Evolutionary conservation across 2,329 filamentous ascomycete genomes (phyloP), one percentile per base, ranked within the genome.

Genomic region (Aureobasidium mangrovei): DNA sequence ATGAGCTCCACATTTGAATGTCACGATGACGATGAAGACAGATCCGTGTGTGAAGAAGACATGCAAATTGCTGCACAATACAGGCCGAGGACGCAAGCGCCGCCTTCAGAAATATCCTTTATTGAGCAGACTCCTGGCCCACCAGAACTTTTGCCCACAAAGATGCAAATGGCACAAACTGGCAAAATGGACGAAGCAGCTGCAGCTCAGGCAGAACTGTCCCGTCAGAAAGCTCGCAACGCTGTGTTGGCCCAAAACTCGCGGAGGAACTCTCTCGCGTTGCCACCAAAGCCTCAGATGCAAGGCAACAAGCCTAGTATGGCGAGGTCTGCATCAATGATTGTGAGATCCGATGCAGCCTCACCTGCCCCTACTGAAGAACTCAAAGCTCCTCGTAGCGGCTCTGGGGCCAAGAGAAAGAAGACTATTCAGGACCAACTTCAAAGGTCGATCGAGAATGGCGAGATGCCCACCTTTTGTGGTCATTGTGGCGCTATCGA

Each of bases 401-500:
- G 68, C 60, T 74, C 69, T 67, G 79, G 70, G 70, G 79, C 68
- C 74, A 84, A 77, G 79, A 86, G 77, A 77, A 85, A 72, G 68
- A 86, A 87, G 59, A 72, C 77, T 54, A 81, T 84, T 46, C 74
- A 79, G 59, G 74, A 78, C 27, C 75, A 75, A 47, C 67, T 84
- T 26, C 72, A 80, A 40, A 68, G 72, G 54, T 76, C 78, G 26
- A 83, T 97, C 53, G 77, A 78, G n/a, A 82, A 82, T 53, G 93
- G 93, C 4, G 81, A 90, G 60, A 85, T 91, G 76, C 93, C 93
- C 0, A 85, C 86, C 1, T 97, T 85, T 64, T 98, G 93, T 68
- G 81, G 81, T 59, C 95, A 97, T 63, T 98, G 93, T 63, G 93
- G 93, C 4, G 87, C 90, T 5, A 95, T 98, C 55, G 88, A 97